A percentile compares a stretch with the other conserved stretches of the same genome.
Evolutionary conservation across 768 basidiomycete species (phyloP).

Genomic region (Aureoboletus auriporus): DNA sequence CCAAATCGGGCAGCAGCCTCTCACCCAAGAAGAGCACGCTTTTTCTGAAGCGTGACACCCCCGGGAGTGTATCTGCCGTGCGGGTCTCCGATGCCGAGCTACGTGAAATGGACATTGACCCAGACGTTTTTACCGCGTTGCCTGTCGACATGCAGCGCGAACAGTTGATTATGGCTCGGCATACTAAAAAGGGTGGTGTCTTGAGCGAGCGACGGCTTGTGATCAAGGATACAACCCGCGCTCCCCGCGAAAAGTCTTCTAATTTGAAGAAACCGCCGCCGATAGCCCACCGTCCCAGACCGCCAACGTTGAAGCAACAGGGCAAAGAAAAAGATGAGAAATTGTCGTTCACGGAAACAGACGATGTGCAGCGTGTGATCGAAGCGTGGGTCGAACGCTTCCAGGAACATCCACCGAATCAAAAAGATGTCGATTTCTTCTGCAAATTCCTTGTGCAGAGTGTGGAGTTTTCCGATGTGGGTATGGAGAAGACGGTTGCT

Average conservation of each 20-base stretch:
- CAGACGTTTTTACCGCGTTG: slow-evolving; percentile 60
- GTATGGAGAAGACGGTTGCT: slow-evolving; percentile 64
- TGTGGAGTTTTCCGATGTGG: slow-evolving; percentile 62
- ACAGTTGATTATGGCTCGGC: slow-evolving; percentile 58
- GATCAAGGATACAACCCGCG: slow-evolving; percentile 39
- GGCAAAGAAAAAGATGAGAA: slow-evolving; percentile 50
- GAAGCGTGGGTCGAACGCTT: slow-evolving; percentile 74
- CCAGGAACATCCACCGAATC: slow-evolving; percentile 57
- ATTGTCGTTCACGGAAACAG: slow-evolving; percentile 55
- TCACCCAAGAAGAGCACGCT: slow-evolving; percentile 36
- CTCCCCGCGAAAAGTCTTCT: slow-evolving; percentile 27
- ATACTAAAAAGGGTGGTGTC: slow-evolving; percentile 40
- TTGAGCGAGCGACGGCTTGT: slow-evolving; percentile 41
- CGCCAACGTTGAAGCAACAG: slow-evolving; percentile 54
- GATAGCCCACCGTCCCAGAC: slow-evolving; percentile 46
- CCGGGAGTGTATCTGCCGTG: slow-evolving; percentile 28
- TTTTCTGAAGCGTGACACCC: slow-evolving; percentile 33
- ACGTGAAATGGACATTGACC: slow-evolving; percentile 64
- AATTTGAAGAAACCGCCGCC: slow-evolving; percentile 51
- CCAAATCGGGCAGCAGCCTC: slow-evolving; percentile 42
- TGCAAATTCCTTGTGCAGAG: slow-evolving; percentile 66
- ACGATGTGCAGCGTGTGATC: slow-evolving; percentile 69
- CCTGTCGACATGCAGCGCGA: slow-evolving; percentile 71
- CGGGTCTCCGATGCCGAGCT: slow-evolving; percentile 57
- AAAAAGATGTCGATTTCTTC: slow-evolving; percentile 73